Percentiles rank a stretch among this genome's conserved stretches.
These are phyloP conservation scores for Pilatotrama ljubarskyi DNA, from an alignment of 768 basidiomycete species.

Conservation along the genomic window DNA sequence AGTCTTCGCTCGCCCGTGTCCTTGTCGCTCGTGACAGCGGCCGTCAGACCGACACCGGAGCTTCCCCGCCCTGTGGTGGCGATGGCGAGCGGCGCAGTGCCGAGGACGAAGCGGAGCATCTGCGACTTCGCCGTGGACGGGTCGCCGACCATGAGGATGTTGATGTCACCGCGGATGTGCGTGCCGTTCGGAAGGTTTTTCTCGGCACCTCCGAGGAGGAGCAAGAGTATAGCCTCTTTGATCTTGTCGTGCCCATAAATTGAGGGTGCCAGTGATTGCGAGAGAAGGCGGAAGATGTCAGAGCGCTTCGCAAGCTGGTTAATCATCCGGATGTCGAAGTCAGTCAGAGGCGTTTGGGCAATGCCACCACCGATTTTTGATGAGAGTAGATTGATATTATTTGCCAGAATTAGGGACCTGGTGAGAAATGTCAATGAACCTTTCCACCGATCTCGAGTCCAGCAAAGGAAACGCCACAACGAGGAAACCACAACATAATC, in stretches of 20 bases:
- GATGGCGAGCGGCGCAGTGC: slow-evolving; percentile 95
- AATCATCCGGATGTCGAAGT: slow-evolving; percentile 93
- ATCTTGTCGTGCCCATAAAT: slow-evolving; percentile 97
- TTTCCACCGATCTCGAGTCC: too few species aligned
- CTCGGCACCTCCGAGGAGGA: slow-evolving; percentile 94
- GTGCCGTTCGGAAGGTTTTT: slow-evolving; percentile 98
- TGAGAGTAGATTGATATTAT: slow-evolving; percentile 91
- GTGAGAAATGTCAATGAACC: too few species aligned
- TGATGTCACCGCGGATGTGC: slow-evolving; percentile 99
- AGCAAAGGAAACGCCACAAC: too few species aligned
- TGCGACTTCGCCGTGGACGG: slow-evolving; percentile 99
- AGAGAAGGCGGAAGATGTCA: slow-evolving; percentile 85
- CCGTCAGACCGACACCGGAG: slow-evolving; percentile 98
- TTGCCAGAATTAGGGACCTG: slow-evolving; percentile 91
- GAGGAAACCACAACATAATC: too few species aligned
- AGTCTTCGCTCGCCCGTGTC: slow-evolving; percentile 96
- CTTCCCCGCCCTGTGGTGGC: slow-evolving; percentile 97
- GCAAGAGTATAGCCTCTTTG: slow-evolving; percentile 89
- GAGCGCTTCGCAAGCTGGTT: slow-evolving; percentile 89
- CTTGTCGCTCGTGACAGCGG: slow-evolving; percentile 96
- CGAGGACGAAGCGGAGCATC: slow-evolving; percentile 91
- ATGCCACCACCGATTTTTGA: slow-evolving; percentile 95
- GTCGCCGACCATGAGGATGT: slow-evolving; percentile 98
- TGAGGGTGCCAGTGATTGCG: slow-evolving; percentile 94
- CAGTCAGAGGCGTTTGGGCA: slow-evolving; percentile 88